Conservation (phyloP, 2,329 filamentous ascomycete genomes). For the Mycosphaerelloides madeirae region DNA sequence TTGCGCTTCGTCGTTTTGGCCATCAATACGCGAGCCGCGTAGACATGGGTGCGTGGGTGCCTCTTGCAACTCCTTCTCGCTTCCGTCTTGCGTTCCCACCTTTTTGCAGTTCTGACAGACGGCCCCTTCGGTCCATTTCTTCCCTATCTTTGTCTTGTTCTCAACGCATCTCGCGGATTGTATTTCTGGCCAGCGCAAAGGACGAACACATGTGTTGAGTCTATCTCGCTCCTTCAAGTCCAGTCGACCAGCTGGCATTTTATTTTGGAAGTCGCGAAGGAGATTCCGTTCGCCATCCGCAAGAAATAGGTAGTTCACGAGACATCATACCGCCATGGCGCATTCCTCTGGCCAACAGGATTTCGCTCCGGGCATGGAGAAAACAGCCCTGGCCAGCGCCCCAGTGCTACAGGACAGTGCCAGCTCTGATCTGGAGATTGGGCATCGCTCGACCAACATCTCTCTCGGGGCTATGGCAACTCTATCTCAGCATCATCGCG, state of each 20-base stretch:
- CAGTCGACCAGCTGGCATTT: not conserved
- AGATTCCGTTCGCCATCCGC: not conserved
- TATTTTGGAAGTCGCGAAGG: not conserved
- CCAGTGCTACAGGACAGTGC: conserved; percentile 1
- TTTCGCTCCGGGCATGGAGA: conserved; percentile 1
- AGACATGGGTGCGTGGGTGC: too few species aligned
- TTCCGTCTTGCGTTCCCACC: too few species aligned
- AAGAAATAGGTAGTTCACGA: not conserved
- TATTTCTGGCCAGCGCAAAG: too few species aligned
- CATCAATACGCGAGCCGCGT: too few species aligned
- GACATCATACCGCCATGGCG: not conserved
- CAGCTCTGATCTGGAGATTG: conserved; percentile 18
- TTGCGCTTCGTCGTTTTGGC: too few species aligned
- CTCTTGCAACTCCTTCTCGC: too few species aligned
- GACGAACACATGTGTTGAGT: too few species aligned
- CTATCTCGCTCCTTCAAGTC: too few species aligned
- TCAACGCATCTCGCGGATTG: too few species aligned
- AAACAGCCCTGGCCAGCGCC: not conserved
- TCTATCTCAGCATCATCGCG: conserved; percentile 42
- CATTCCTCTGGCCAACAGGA: conserved; percentile 1
- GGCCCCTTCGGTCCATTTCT: too few species aligned
- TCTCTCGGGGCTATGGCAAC: conserved; percentile 25
- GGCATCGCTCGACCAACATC: conserved; percentile 26
- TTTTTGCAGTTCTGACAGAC: too few species aligned
- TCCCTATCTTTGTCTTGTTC: too few species aligned